Percentiles rank a stretch among this genome's conserved stretches.
Conservation (phyloP, 75 land plant genomes). For the Isoetes taiwanensis region DNA sequence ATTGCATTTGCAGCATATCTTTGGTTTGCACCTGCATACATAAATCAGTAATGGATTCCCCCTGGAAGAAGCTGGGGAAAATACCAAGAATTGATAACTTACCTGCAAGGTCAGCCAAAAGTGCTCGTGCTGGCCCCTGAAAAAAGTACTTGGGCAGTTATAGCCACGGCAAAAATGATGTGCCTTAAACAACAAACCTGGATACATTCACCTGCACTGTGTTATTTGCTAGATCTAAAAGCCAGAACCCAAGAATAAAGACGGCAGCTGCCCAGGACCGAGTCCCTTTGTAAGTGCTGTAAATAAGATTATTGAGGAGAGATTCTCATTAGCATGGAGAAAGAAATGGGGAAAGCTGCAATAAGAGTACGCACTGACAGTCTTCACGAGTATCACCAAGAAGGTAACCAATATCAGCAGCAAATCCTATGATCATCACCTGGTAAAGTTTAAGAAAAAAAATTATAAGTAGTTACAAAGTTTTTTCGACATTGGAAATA, state of each 20-base stretch:
- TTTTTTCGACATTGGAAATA: no score
- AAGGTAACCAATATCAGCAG: constrained; percentile 87
- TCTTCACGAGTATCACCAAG: constrained; percentile 76
- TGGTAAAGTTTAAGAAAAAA: constrained; percentile 14
- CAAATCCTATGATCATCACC: constrained; percentile 89
- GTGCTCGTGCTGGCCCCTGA: constrained; percentile 97
- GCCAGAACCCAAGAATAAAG: constrained; percentile 88
- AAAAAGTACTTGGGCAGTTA: neutral
- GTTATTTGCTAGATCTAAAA: constrained; percentile 94
- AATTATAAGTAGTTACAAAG: constrained; percentile 7
- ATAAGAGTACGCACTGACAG: constrained; percentile 48
- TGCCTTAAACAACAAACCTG: neutral
- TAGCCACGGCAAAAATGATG: neutral
- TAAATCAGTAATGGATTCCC: neutral
- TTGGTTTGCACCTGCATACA: constrained; percentile 53
- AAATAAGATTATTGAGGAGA: constrained; percentile 7
- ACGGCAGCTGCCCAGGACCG: constrained; percentile 71
- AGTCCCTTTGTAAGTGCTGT: constrained; percentile 41
- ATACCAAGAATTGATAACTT: neutral
- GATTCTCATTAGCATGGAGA: neutral
- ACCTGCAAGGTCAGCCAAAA: constrained; percentile 96
- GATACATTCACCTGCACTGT: constrained; percentile 67
- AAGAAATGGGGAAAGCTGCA: neutral
- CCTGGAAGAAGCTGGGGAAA: neutral
- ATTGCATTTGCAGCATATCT: constrained; percentile 77